Conservation (phyloP, 2,329 filamentous ascomycete genomes). For the Malbranchea zuffiana region DNA sequence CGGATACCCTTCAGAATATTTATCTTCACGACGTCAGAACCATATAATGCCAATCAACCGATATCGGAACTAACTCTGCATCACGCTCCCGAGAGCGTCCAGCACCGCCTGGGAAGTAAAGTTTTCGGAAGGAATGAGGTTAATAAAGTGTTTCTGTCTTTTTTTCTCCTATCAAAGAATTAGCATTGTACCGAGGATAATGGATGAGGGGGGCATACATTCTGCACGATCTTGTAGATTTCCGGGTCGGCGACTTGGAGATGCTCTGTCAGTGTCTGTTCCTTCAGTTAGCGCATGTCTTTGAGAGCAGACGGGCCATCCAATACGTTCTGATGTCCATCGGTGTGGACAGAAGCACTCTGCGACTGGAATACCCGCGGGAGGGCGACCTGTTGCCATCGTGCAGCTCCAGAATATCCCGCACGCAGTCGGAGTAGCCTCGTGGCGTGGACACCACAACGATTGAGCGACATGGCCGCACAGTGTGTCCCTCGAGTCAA, state of each 20-base stretch:
- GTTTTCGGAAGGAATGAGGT: slow-evolving; percentile 90
- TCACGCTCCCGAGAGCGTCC: slow-evolving; percentile 82
- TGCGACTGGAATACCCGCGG: slow-evolving; percentile 25
- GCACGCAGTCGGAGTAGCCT: slow-evolving; percentile 25
- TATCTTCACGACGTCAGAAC: slow-evolving; percentile 49
- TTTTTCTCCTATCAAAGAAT: slow-evolving; percentile 63
- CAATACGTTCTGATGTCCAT: slow-evolving; percentile 34
- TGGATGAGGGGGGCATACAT: slow-evolving; percentile 43
- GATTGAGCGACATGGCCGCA: slow-evolving; percentile 27
- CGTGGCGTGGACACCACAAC: slow-evolving; percentile 27
- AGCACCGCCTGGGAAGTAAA: slow-evolving; percentile 89
- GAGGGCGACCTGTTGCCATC: slow-evolving; percentile 16
- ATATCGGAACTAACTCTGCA: slow-evolving; percentile 62
- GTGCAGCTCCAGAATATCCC: slow-evolving; percentile 20
- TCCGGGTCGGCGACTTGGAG: slow-evolving; percentile 76
- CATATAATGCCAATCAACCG: not conserved
- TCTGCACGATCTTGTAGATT: slow-evolving; percentile 82
- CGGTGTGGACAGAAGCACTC: slow-evolving; percentile 28
- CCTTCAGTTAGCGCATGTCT: not conserved
- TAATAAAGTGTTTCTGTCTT: slow-evolving; percentile 96
- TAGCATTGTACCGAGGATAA: not conserved
- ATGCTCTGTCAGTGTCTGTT: slow-evolving; percentile 64
- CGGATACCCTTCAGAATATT: slow-evolving; percentile 97
- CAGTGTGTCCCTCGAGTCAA: not conserved
- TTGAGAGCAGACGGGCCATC: not conserved